These are phyloP conservation scores for Solanum rostratum DNA, from an alignment of 257 asterid genomes.

Conservation along the genomic window DNA sequence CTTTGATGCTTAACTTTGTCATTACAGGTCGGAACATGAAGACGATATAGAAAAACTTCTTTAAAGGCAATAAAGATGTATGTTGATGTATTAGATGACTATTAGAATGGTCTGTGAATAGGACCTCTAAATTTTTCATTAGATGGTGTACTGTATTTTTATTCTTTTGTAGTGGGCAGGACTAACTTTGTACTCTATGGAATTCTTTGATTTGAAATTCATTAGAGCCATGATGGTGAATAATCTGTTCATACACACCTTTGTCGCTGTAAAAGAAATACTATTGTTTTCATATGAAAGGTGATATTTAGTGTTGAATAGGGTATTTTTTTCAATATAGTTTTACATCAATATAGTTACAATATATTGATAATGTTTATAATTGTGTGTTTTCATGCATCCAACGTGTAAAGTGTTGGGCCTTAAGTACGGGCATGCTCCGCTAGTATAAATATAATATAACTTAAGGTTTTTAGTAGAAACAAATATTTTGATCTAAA, in stretches of 20 bases:
- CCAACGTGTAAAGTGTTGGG: too few species aligned
- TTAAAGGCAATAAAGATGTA: not conserved
- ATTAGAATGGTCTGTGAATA: not conserved
- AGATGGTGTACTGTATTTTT: not conserved
- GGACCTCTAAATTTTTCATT: not conserved
- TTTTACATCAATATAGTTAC: not conserved
- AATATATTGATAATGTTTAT: not conserved
- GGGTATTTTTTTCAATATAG: not conserved
- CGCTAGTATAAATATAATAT: too few species aligned
- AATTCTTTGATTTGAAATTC: not conserved
- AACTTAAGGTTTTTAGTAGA: too few species aligned
- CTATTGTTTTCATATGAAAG: not conserved
- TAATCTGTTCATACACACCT: not conserved
- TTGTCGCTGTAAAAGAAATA: not conserved
- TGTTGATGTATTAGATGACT: not conserved
- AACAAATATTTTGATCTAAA: too few species aligned
- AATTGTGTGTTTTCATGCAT: not conserved
- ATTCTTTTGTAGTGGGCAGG: not conserved
- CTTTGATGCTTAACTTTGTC: not conserved
- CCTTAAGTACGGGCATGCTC: too few species aligned
- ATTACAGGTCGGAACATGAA: not conserved
- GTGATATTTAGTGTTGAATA: not conserved
- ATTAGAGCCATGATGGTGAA: not conserved
- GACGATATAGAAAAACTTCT: too few species aligned
- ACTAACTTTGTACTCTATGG: not conserved